Evolutionary conservation across 2,329 filamentous ascomycete genomes (phyloP).

Genomic region (Aspergillus ibericus): DNA sequence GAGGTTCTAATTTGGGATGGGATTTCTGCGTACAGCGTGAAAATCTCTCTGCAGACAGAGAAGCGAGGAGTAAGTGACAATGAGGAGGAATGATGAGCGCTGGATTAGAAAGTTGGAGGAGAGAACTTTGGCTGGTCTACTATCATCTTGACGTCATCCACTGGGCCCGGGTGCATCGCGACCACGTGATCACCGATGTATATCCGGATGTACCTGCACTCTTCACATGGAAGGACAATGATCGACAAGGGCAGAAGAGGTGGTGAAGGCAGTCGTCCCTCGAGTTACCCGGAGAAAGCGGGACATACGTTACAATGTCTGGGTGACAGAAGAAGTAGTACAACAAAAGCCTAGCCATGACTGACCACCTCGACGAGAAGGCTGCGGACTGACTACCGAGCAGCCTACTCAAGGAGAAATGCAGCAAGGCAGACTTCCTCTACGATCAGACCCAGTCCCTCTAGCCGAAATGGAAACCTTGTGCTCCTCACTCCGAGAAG

Average conservation of each 20-base stretch:
- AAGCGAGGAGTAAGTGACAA: background rate
- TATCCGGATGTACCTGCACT: background rate
- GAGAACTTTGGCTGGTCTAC: background rate
- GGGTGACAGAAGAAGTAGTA: background rate
- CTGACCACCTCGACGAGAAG: background rate
- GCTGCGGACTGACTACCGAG: background rate
- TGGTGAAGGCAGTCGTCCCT: background rate
- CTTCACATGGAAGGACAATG: background rate
- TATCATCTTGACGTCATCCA: conserved; percentile 5
- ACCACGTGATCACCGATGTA: background rate
- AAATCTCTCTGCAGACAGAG: too few relatives aligned
- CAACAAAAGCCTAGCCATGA: background rate
- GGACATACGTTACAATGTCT: background rate
- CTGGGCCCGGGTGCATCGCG: too few relatives aligned
- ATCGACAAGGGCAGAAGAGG: background rate
- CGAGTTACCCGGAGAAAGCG: background rate
- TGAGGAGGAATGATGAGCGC: background rate
- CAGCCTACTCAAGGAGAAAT: background rate
- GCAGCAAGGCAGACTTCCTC: background rate
- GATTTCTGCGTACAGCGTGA: background rate
- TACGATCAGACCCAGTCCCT: background rate
- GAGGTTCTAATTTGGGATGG: background rate
- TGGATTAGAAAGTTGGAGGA: background rate
- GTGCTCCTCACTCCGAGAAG: background rate
- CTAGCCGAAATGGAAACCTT: background rate